Evolutionary conservation across 345 rosid genomes (phyloP), one percentile per base, ranked within the genome.

Genomic region (Eucalyptus urophylla): DNA sequence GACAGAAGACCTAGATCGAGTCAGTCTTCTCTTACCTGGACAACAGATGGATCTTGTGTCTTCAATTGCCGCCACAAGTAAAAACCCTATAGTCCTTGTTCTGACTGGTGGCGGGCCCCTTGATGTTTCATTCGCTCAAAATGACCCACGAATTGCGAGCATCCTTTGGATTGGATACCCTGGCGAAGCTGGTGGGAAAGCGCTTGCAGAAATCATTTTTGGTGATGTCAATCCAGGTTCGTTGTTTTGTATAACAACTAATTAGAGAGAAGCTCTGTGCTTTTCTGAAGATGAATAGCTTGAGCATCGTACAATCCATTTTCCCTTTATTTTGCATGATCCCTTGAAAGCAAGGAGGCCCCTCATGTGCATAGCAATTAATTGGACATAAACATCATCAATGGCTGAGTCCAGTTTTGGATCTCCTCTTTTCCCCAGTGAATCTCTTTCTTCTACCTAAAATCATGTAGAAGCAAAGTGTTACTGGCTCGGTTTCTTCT

Each of bases 71-170:
- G 91, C 93, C 60, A 93, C 88, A 37, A 96, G 96, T 91, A 93
- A 94, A 91, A 94, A 93, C 81, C 99, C 98, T 3, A 90, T 97
- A 89, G 91, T 97, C 94, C 94, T 97, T 72, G 97, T 97, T 90
- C 97, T 97, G 65, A 96, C 98, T 17, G 98, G 99, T 60, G 99
- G 99, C 33, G 99, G 99, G 86, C 98, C 99, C 80, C 90, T 97
- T 86, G 99, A 97, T 91, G 95, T 97, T 33, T 91, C 97, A 25
- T 96, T 97, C 45, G 98, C 98, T 67, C 89, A 97, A 92, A 88
- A 67, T 51, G 92, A 95, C 89, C 95, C 95, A 11, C 89, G 88
- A 67, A 87, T 97, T 37, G 94, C 97, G 22, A 92, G 99, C 94
- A 96, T 97, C 90, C 86, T 97, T 83, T 97, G 99, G 99, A 95